Evolutionary conservation across 129 eudicot species (phyloP).

Genomic region (Tagetes patula): DNA sequence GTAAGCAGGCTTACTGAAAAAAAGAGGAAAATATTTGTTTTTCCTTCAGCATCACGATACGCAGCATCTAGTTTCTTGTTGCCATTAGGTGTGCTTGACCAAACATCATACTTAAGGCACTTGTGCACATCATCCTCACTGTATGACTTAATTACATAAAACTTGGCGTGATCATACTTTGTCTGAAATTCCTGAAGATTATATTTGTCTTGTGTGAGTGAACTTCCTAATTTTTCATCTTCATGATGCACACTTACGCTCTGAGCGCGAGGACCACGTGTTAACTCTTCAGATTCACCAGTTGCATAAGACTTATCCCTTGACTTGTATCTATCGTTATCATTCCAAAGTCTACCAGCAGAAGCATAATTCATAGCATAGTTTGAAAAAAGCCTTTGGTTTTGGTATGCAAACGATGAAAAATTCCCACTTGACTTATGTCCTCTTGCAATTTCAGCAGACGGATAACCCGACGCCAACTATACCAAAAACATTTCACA

Average conservation of each 20-base stretch:
- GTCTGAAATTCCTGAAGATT: conserved; percentile 58
- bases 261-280: conserved; percentile 84
- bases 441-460: conserved; percentile 43
- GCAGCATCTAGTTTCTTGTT: conserved; percentile 78
- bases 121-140: conserved; percentile 93
- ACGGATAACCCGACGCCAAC: conserved; percentile 53
- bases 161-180: conserved; percentile 66
- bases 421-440: conserved; percentile 44
- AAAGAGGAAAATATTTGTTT: conserved; percentile 61
- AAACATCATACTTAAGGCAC: conserved; percentile 80
- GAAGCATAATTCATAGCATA: conserved; percentile 45
- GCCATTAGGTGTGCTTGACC: conserved; percentile 97
- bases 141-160: conserved; percentile 76
- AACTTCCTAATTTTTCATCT: conserved; percentile 34
- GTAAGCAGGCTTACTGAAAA: conserved; percentile 58
- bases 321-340: conserved; percentile 44
- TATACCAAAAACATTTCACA: conserved; percentile 22
- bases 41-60: conserved; percentile 57
- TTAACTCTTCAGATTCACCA: conserved; percentile 61
- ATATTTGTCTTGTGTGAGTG: conserved; percentile 42
- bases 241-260: conserved; percentile 30
- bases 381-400: conserved; percentile 47
- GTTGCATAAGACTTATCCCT: conserved; percentile 47
- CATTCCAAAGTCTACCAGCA: conserved; percentile 55
- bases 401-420: conserved; percentile 45